Conservation (phyloP, 768 basidiomycete species). For the Tricholoma flavovirens region DNA sequence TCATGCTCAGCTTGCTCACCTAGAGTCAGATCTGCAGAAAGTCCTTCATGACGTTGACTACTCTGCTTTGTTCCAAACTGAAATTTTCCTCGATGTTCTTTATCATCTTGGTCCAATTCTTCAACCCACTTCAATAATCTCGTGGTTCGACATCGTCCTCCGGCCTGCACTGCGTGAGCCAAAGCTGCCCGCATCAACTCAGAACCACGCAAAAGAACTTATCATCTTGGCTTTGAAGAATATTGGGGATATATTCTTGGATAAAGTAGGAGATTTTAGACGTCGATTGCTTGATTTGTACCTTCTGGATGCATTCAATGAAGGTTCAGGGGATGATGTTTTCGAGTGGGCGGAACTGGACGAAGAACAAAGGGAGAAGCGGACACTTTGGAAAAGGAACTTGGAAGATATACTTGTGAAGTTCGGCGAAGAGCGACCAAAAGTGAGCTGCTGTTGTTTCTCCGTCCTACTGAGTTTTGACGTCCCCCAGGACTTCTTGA, state of each 20-base stretch:
- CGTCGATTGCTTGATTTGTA: constrained; percentile 69
- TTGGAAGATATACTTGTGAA: constrained; percentile 69
- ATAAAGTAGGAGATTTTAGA: constrained; percentile 60
- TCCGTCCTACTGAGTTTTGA: constrained; percentile 5
- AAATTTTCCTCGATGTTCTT: constrained; percentile 62
- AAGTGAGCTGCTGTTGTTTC: constrained; percentile 34
- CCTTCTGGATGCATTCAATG: constrained; percentile 71
- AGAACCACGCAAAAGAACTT: constrained; percentile 67
- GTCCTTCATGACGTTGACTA: constrained; percentile 63
- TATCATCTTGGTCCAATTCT: constrained; percentile 58
- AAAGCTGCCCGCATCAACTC: constrained; percentile 50
- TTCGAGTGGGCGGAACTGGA: constrained; percentile 71
- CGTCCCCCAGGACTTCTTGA: constrained; percentile 58
- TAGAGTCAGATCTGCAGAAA: constrained; percentile 64
- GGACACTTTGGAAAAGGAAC: constrained; percentile 69
- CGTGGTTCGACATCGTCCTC: constrained; percentile 79
- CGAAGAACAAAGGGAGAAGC: constrained; percentile 52
- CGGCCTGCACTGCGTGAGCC: constrained; percentile 76
- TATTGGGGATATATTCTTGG: constrained; percentile 36
- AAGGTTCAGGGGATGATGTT: constrained; percentile 65
- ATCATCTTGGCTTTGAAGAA: constrained; percentile 56
- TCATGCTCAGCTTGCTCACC: constrained; percentile 36
- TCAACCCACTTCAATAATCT: constrained; percentile 60
- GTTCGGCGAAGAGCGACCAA: constrained; percentile 56
- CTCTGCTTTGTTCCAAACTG: constrained; percentile 52